Percentiles rank a stretch among this genome's conserved stretches.
Evolutionary conservation across 2,329 filamentous ascomycete genomes (phyloP).

Genomic region (Chalaropsis thielavioides): DNA sequence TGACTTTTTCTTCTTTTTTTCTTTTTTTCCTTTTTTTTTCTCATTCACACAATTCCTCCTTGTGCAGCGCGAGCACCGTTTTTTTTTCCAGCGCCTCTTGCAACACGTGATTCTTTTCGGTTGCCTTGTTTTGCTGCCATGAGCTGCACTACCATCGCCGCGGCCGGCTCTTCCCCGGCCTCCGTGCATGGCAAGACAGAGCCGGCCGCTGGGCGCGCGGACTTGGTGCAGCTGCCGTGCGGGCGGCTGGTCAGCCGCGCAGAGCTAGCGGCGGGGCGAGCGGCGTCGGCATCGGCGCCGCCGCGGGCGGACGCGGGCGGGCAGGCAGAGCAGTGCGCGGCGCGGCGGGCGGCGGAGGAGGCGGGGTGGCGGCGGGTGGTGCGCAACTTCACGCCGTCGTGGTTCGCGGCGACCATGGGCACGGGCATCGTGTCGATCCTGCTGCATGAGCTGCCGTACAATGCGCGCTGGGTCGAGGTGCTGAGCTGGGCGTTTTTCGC

Average conservation of each 20-base stretch:
- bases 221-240: slow-evolving; percentile 8
- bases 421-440: slow-evolving; percentile 53
- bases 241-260: slow-evolving; percentile 3
- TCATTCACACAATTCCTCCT: not conserved
- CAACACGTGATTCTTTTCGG: no score
- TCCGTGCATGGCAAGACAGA: not conserved
- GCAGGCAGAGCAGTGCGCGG: not conserved
- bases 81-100: no score
- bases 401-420: slow-evolving; percentile 50
- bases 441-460: slow-evolving; percentile 47
- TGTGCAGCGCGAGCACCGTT: no score
- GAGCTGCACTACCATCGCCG: not conserved
- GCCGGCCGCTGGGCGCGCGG: not conserved
- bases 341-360: slow-evolving; percentile 20
- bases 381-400: slow-evolving; percentile 40
- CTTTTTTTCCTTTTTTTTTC: not conserved
- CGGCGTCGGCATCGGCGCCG: not conserved
- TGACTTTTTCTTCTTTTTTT: not conserved
- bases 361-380: slow-evolving; percentile 33
- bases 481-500: slow-evolving; percentile 46
- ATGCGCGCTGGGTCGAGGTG: slow-evolving; percentile 41
- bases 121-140: not conserved
- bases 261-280: not conserved
- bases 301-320: not conserved
- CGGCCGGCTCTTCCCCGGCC: not conserved